Evolutionary conservation across 768 basidiomycete species (phyloP).

Genomic region (Hygrocybe coccinea): DNA sequence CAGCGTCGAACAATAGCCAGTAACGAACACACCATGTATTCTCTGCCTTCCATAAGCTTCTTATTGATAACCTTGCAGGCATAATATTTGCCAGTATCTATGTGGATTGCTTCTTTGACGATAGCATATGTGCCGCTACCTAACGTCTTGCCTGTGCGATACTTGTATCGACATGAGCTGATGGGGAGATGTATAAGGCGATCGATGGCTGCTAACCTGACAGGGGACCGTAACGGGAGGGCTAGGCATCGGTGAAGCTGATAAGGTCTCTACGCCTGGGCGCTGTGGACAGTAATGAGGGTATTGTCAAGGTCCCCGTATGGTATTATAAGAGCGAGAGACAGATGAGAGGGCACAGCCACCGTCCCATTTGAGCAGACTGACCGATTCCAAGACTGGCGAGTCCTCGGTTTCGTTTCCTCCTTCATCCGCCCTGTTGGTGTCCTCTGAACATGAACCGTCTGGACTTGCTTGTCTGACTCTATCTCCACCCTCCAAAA

Average conservation of each 20-base stretch:
- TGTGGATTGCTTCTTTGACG: conserved; percentile 92
- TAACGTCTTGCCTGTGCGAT: conserved; percentile 81
- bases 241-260: not conserved
- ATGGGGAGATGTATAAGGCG: not conserved
- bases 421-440: not conserved
- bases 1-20: conserved; percentile 3
- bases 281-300: not conserved
- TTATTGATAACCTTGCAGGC: conserved; percentile 99
- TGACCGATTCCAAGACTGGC: too few relatives aligned
- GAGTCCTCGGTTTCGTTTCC: too few relatives aligned
- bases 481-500: not conserved
- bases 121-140: conserved; percentile 94
- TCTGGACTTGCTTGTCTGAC: not conserved
- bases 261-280: not conserved
- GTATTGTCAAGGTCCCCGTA: not conserved
- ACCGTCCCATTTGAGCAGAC: too few relatives aligned
- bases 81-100: conserved; percentile 87
- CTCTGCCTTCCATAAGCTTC: conserved; percentile 95
- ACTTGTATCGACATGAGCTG: conserved; percentile 38
- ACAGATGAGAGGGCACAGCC: not conserved
- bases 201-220: not conserved
- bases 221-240: conserved; percentile 2
- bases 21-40: conserved; percentile 77
- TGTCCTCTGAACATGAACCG: not conserved
- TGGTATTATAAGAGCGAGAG: not conserved